Evolutionary conservation across 371 early-diverging fungal genomes (phyloP).

Genomic region (Apophysomyces ossiformis): DNA sequence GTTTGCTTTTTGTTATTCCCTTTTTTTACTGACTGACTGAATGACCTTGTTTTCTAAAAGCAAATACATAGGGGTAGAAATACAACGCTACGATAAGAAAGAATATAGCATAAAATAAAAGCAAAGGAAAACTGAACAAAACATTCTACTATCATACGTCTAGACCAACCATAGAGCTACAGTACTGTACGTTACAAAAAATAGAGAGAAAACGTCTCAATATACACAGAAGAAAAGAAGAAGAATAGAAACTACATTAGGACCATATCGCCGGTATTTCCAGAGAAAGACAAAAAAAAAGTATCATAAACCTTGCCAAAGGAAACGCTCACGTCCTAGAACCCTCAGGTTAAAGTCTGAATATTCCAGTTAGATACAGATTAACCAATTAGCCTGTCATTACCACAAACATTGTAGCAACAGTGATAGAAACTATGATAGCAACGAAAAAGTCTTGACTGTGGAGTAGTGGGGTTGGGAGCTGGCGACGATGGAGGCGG

Average conservation of each 20-base stretch:
- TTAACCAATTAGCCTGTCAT: no score
- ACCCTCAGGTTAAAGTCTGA: no score
- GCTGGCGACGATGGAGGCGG: constrained; percentile 8
- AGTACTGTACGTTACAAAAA: background rate
- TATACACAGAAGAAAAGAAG: background rate
- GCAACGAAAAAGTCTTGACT: background rate
- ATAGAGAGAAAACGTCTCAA: background rate
- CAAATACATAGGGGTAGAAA: background rate
- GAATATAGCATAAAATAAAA: background rate
- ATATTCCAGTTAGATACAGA: no score
- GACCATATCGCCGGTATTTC: background rate
- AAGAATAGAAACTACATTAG: background rate
- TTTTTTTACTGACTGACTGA: background rate
- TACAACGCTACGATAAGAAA: background rate
- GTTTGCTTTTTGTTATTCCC: background rate
- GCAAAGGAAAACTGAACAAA: background rate
- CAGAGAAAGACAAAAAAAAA: background rate
- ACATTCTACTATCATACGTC: background rate
- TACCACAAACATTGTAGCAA: no score
- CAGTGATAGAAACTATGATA: background rate
- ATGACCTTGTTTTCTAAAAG: background rate
- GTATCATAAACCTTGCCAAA: background rate
- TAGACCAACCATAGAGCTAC: background rate
- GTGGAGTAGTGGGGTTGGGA: constrained; percentile 26
- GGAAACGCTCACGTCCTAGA: background rate